Evolutionary conservation across 2,329 filamentous ascomycete genomes (phyloP).

Genomic region (Colletotrichum sp.): DNA sequence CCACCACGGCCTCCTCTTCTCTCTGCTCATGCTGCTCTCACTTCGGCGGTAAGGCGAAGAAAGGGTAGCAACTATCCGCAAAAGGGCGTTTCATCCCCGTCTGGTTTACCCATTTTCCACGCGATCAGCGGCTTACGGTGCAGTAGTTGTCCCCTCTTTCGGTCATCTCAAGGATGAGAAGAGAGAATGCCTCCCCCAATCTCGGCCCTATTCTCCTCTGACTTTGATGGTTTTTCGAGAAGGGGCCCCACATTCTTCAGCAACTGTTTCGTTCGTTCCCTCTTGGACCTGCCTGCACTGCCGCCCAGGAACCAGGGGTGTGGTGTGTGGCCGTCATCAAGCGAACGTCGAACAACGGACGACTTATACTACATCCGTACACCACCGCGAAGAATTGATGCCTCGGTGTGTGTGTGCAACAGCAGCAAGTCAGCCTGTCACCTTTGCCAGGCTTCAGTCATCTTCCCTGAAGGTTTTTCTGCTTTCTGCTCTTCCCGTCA

Average conservation of each 20-base stretch:
- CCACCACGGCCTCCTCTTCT: neutral
- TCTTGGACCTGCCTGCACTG: neutral
- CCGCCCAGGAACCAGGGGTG: neutral
- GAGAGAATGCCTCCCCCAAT: neutral
- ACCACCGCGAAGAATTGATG: neutral
- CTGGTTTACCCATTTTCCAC: neutral
- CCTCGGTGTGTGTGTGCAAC: neutral
- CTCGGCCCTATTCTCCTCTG: conserved; percentile 3
- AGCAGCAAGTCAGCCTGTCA: neutral
- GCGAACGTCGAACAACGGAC: neutral
- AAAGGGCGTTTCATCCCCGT: conserved; percentile 3
- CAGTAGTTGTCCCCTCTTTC: neutral
- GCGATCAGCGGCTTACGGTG: conserved; percentile 4
- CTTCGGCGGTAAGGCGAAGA: neutral
- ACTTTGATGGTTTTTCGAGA: neutral
- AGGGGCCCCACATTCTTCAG: conserved; percentile 15
- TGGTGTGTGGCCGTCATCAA: neutral
- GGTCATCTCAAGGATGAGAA: neutral
- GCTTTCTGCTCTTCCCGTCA: neutral
- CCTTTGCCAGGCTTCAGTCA: neutral
- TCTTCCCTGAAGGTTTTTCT: neutral
- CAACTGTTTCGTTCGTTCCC: neutral
- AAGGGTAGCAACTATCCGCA: neutral
- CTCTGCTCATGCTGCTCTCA: neutral
- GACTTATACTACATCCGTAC: neutral